These are phyloP conservation scores for Alternaria conjuncta DNA, from an alignment of 2,329 filamentous ascomycete genomes.

Conservation along the genomic window DNA sequence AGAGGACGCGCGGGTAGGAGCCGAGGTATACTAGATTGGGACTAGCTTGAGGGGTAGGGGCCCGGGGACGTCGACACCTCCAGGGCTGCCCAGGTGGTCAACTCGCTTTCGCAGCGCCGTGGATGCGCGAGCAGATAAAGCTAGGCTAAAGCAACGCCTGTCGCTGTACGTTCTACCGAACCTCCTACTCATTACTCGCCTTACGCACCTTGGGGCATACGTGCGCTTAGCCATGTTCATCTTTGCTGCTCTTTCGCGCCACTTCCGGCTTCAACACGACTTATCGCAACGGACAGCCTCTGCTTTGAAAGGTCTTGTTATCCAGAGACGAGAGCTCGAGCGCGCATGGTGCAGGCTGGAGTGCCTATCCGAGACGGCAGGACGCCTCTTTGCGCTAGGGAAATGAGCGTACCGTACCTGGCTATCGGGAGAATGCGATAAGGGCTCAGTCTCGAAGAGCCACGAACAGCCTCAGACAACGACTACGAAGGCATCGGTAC, in stretches of 20 bases:
- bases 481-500: neutral
- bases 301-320: neutral
- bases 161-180: neutral
- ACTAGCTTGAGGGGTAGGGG: constrained; percentile 24
- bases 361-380: constrained; percentile 1
- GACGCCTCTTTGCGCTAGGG: constrained; percentile 8
- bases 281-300: neutral
- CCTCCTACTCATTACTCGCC: neutral
- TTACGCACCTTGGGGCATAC: neutral
- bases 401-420: neutral
- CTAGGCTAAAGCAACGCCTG: neutral
- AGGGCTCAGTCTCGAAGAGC: neutral
- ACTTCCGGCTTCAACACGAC: neutral
- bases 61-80: neutral
- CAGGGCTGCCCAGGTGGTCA: neutral
- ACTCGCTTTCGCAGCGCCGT: neutral
- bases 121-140: neutral
- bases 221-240: neutral
- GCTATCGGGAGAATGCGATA: neutral
- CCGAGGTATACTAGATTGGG: constrained; percentile 23
- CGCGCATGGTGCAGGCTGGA: neutral
- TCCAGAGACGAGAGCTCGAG: neutral
- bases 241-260: neutral
- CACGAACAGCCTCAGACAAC: neutral
- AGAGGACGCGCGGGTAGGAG: constrained; percentile 3